Conservation (phyloP, 2,329 filamentous ascomycete genomes). For the Beauveria caledonica region DNA sequence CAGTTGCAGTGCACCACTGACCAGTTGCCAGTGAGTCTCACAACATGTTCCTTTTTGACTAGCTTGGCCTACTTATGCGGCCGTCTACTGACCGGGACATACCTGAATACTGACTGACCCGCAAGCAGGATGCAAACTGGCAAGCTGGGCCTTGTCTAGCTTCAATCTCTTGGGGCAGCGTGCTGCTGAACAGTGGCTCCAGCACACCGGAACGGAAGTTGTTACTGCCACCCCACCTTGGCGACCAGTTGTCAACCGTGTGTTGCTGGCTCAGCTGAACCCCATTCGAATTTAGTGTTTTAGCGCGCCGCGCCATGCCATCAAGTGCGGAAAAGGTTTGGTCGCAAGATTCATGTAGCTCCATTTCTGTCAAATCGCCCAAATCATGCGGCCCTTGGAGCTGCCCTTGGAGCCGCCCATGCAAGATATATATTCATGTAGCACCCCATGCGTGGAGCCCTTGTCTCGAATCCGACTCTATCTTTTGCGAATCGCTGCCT, state of each 20-base stretch:
- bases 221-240: slow-evolving; percentile 11
- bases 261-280: slow-evolving; percentile 12
- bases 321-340: slow-evolving; percentile 10
- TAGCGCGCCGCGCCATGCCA: slow-evolving; percentile 8
- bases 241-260: slow-evolving; percentile 2
- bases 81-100: background rate
- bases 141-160: background rate
- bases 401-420: slow-evolving; percentile 4
- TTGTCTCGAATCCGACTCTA: slow-evolving; percentile 5
- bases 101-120: background rate
- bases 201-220: background rate
- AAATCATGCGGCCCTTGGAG: slow-evolving; percentile 1
- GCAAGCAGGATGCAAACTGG: background rate
- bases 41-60: background rate
- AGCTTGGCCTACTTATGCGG: background rate
- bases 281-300: slow-evolving; percentile 6
- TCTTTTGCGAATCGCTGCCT: background rate
- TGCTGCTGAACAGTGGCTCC: slow-evolving; percentile 7
- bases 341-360: slow-evolving; percentile 10
- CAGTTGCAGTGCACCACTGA: background rate
- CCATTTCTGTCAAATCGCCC: slow-evolving; percentile 10
- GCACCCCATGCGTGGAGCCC: slow-evolving; percentile 8
- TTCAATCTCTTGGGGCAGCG: background rate
- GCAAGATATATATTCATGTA: slow-evolving; percentile 9
- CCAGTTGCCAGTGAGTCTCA: slow-evolving; percentile 3